Evolutionary conservation across 2,329 filamentous ascomycete species (phyloP), one percentile per base, ranked within the genome.

Genomic region (Hawksworthiomyces lignivorus): DNA sequence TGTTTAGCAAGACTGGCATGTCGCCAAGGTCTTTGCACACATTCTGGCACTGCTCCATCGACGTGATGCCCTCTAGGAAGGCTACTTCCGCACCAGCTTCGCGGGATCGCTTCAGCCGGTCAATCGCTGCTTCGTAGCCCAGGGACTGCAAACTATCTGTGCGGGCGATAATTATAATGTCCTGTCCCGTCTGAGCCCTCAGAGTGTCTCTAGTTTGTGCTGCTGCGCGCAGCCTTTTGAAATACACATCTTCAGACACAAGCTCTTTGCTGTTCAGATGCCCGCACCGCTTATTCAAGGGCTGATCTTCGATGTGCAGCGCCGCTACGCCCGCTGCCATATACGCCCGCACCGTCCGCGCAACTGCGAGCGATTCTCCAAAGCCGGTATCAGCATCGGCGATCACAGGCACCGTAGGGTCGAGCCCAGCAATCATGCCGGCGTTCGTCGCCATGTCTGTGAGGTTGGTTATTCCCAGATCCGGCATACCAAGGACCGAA

Each of bases 91-190:
- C 77, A 17, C 78, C 77, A 11, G 68, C 69, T 3, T 64, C 64
- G 1, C 69, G 59, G 0, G 78, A 77, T 2, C 59, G 63, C 44
- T 60, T 61, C 19, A 82, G 57, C 2, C 77, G 59, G 2, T 51
- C 50, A 8, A 80, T 56, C 3, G 74, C 71, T 50, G 73, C 75
- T 10, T 75, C 73, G 48, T 73, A 82, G 0, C 77, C 77, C 6
- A 68, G 62, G 0, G 64, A 60, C 46, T 77, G 74, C 4, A 79
- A 58, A 1, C 78, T 73, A 50, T 83, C 79, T 0, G 78, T 82
- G 10, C 79, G 67, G 1, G 77, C 78, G 44, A 84, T 82, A 42
- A 83, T 68, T 21, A 83, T 68, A 27, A 83, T 77, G 47, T 82
- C 77, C 12, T 66, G 66, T 10, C 63, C 62, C 14, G 32, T 41